Evolutionary conservation across 1,284 basidiomycete genomes (phyloP), one percentile per base, ranked within the genome.

Genomic region (Sporisorium exsertum): DNA sequence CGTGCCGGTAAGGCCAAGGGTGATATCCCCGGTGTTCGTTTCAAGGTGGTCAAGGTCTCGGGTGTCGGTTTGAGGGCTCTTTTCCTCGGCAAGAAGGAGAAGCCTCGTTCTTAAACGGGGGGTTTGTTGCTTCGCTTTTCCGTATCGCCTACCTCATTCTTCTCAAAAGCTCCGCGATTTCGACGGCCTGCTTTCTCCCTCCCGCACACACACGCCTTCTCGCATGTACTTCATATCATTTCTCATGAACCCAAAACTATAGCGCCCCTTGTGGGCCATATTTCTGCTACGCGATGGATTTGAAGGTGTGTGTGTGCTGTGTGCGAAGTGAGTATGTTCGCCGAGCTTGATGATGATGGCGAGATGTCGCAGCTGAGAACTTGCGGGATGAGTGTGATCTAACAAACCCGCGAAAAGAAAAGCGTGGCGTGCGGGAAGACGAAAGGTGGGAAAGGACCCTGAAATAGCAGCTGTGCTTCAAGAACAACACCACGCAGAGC

Each of bases 11-110:
- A 99, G 90, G 97, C 95, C 77, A 95, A 95, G 90, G 94, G 94
- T 92, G 94, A 96, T 92, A 89, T 89, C 78, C 88, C 88, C 77
- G 88, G 88, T 88, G 94, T 99, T 80, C 94, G 97, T 81, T 99
- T 98, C 93, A 99, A 99, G 90, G 92, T 98, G 84, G 97, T 99
- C 86, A 99, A 99, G 90, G 96, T 98, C 57, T 97, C 97, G 63
- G 97, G 97, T 88, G 97, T 99, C 82, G 96, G 96, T 90, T 91
- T 99, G 12, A 58, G 67, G 15, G 84, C 84, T 20, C 64, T 85
- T 18, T 85, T 85, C 80, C 63, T 49, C 50, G 68, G 71, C 54
- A 78, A 79, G 69, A 82, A 82, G 75, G 81, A 84, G 67, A 84
- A 84, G 79, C 80, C 80, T 47, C 81, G 82, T 71, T 83, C 80